Conservation (phyloP, 371 early-diverging fungal species). For the Paraphysoderma sedebokerense region DNA sequence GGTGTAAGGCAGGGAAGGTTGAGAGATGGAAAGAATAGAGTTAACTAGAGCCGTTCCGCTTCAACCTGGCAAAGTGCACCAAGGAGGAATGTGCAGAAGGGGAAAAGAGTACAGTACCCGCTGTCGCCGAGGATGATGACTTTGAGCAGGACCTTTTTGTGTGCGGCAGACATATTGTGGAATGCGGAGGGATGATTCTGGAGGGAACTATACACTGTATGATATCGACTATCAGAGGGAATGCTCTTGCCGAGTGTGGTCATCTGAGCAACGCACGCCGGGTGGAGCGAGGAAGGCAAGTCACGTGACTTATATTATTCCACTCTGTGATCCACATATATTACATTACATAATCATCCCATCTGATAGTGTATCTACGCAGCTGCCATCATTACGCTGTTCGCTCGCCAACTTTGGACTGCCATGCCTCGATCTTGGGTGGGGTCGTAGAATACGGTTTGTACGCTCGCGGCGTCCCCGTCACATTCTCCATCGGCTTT, state of each 20-base stretch:
- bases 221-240: no score
- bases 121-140: slow-evolving; percentile 83
- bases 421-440: slow-evolving; percentile 65
- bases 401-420: slow-evolving; percentile 39
- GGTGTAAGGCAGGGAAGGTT: not conserved
- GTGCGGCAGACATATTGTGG: no score
- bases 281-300: no score
- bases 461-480: slow-evolving; percentile 55
- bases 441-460: slow-evolving; percentile 75
- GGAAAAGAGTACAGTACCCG: slow-evolving; percentile 32
- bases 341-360: no score
- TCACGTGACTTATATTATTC: no score
- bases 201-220: no score
- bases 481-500: slow-evolving; percentile 29
- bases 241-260: no score
- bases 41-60: not conserved
- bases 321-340: no score
- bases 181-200: no score
- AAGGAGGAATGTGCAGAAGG: not conserved
- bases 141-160: slow-evolving; percentile 22
- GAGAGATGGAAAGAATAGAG: not conserved
- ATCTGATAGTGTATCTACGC: no score
- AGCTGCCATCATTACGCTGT: no score
- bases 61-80: not conserved
- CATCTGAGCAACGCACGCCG: no score